These are phyloP conservation scores for Exophiala sp. DNA, from an alignment of 2,329 filamentous ascomycete species.

Conservation along the genomic window DNA sequence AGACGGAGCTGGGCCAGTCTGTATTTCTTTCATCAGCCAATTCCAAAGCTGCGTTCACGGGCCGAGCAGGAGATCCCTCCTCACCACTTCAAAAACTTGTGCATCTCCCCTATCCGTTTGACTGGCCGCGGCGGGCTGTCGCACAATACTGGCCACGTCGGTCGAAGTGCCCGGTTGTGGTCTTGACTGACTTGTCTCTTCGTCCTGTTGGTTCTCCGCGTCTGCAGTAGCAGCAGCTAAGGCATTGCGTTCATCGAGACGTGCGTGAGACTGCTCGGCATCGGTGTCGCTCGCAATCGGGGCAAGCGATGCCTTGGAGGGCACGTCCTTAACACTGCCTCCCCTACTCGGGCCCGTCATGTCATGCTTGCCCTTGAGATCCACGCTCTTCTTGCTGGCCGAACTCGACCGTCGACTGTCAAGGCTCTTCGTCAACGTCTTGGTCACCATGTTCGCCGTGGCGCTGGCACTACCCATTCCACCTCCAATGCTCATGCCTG, in stretches of 20 bases:
- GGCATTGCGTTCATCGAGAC: constrained; percentile 1
- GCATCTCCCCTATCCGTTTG: constrained; percentile 35
- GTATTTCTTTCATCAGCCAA: constrained; percentile 9
- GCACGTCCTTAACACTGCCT: constrained; percentile 13
- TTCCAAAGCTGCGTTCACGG: constrained; percentile 32
- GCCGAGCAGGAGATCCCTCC: constrained; percentile 42
- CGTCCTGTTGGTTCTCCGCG: constrained; percentile 12
- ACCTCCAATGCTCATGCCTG: constrained; percentile 18
- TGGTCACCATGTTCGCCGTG: constrained; percentile 56
- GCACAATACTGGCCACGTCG: constrained; percentile 21
- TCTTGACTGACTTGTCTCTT: constrained; percentile 1
- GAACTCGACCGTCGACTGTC: constrained; percentile 87
- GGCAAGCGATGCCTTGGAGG: constrained; percentile 17
- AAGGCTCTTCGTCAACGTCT: constrained; percentile 76
- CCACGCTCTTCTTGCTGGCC: constrained; percentile 66
- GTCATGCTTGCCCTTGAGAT: constrained; percentile 17
- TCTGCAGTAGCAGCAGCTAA: constrained; percentile 11
- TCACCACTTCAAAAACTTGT: constrained; percentile 44
- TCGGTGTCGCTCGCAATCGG: constrained; percentile 32
- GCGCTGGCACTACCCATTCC: constrained; percentile 28
- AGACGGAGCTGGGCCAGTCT: constrained; percentile 8
- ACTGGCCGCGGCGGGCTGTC: constrained; percentile 14
- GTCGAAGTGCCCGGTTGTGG: constrained; percentile 1
- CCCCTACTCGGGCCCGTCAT: neutral
- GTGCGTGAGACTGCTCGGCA: constrained; percentile 26